These are phyloP conservation scores for Coprinopsis cinerea DNA, from an alignment of 768 basidiomycete genomes.

Conservation along the genomic window DNA sequence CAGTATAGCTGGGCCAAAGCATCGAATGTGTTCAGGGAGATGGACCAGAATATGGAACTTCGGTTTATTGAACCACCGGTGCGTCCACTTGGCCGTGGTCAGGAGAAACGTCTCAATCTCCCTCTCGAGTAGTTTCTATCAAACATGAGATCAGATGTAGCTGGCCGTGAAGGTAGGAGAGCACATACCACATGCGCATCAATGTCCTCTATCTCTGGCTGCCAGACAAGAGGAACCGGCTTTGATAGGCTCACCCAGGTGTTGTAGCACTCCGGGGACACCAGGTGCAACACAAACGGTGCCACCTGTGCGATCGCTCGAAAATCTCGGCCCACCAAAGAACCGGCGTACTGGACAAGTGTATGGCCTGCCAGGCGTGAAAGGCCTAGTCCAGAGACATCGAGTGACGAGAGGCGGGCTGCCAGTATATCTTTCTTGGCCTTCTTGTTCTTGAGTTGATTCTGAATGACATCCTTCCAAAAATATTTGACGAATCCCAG, in stretches of 20 bases:
- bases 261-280: constrained; percentile 20
- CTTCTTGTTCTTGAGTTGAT: constrained; percentile 15
- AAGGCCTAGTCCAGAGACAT: neutral
- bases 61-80: constrained; percentile 35
- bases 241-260: constrained; percentile 28
- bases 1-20: constrained; percentile 36
- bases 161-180: neutral
- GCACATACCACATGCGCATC: constrained; percentile 25
- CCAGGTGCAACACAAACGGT: constrained; percentile 30
- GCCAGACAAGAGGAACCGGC: constrained; percentile 33
- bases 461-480: constrained; percentile 32
- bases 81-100: neutral
- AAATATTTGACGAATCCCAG: constrained; percentile 44
- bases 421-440: constrained; percentile 20
- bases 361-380: constrained; percentile 18
- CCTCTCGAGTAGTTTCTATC: neutral
- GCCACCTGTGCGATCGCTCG: constrained; percentile 28
- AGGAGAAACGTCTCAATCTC: neutral
- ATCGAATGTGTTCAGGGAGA: constrained; percentile 27
- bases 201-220: constrained; percentile 31
- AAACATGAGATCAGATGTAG: neutral
- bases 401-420: neutral
- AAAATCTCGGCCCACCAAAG: constrained; percentile 32
- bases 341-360: constrained; percentile 32
- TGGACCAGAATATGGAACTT: constrained; percentile 40